Evolutionary conservation across 208 protist genomes (phyloP).

Genomic region (Herpetomonas tarakana): DNA sequence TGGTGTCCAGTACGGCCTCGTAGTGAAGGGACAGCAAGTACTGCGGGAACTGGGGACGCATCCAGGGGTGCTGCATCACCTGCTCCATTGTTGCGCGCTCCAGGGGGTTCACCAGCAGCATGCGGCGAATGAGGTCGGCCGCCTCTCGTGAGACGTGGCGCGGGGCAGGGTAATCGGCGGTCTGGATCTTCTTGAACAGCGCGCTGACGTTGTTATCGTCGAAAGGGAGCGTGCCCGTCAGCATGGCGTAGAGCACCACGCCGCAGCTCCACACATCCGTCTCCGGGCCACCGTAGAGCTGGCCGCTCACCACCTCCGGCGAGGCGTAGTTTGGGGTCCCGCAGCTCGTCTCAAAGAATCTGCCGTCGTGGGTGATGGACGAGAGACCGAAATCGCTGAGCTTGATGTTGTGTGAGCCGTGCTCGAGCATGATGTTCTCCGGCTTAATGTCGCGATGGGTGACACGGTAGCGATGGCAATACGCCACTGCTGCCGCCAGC

Average conservation of each 20-base stretch:
- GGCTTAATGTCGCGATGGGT: constrained; percentile 92
- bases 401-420: constrained; percentile 66
- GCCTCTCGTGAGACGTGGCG: constrained; percentile 36
- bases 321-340: constrained; percentile 87
- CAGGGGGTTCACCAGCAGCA: constrained; percentile 78
- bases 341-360: constrained; percentile 86
- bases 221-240: constrained; percentile 74
- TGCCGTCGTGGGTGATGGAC: constrained; percentile 70
- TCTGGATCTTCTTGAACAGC: constrained; percentile 82
- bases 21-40: constrained; percentile 72
- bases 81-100: constrained; percentile 88
- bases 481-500: constrained; percentile 97
- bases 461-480: constrained; percentile 95
- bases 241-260: constrained; percentile 87
- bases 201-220: constrained; percentile 61
- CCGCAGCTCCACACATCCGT: constrained; percentile 88
- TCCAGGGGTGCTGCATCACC: constrained; percentile 86
- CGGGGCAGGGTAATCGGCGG: constrained; percentile 55
- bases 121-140: constrained; percentile 54
- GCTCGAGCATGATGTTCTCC: constrained; percentile 86
- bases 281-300: constrained; percentile 71
- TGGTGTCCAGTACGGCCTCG: constrained; percentile 57
- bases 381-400: constrained; percentile 86
- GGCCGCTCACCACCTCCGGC: constrained; percentile 77
- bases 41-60: constrained; percentile 47